A percentile compares a stretch with the other conserved stretches of the same genome.
phyloP scores from a whole-genome alignment of 179 eudicot species.

The Silene coronaria region DNA sequence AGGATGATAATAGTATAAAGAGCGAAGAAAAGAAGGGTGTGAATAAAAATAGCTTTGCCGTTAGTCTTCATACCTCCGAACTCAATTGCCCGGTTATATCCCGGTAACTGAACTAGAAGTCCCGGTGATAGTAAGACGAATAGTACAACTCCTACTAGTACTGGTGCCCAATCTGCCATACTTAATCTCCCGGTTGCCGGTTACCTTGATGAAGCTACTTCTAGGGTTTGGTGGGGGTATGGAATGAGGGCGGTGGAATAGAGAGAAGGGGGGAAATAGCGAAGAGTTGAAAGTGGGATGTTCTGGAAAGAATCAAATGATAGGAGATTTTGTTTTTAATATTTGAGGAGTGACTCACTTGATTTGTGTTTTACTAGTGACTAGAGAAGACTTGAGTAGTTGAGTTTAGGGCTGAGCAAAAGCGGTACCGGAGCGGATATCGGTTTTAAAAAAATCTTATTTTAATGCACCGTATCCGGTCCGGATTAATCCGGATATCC shows the following conservation, averaged over 20 bases:
- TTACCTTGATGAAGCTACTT: neutral
- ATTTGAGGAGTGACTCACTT: neutral
- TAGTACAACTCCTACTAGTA: slow-evolving; percentile 38
- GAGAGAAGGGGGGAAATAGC: neutral
- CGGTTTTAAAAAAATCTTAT: too few relatives aligned
- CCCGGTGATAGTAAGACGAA: slow-evolving; percentile 35
- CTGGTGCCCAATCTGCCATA: slow-evolving; percentile 48
- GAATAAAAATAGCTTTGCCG: slow-evolving; percentile 40
- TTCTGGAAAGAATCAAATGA: neutral
- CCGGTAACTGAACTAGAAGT: slow-evolving; percentile 34
- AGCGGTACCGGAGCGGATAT: too few relatives aligned
- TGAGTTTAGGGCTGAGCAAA: too few relatives aligned
- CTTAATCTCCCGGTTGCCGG: slow-evolving; percentile 12
- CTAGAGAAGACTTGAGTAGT: too few relatives aligned
- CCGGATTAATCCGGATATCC: too few relatives aligned
- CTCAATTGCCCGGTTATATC: slow-evolving; percentile 35
- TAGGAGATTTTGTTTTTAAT: neutral
- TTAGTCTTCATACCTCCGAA: slow-evolving; percentile 45
- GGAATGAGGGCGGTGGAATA: neutral
- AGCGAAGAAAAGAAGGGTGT: slow-evolving; percentile 38
- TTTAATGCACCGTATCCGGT: too few relatives aligned
- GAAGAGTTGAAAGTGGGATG: neutral
- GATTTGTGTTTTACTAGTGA: neutral
- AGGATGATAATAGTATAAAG: slow-evolving; percentile 32
- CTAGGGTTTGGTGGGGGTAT: neutral